Conservation (phyloP, 768 basidiomycete genomes). For the Phanerodontia chrysosporium region DNA sequence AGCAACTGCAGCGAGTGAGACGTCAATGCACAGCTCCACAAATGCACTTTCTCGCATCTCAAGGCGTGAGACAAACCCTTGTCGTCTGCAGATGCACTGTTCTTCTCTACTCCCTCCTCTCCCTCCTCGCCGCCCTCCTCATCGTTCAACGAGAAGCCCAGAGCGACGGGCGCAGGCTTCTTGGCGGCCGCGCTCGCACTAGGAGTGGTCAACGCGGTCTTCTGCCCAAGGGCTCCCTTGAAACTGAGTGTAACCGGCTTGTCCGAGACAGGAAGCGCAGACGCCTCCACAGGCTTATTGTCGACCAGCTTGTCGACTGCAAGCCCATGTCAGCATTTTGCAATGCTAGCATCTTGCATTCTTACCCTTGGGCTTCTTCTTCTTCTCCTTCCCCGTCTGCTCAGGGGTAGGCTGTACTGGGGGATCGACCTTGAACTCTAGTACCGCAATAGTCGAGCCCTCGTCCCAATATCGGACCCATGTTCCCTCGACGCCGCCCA, state of each 20-base stretch:
- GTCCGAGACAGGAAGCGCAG: slow-evolving; percentile 66
- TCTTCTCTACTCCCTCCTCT: slow-evolving; percentile 33
- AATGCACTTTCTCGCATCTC: slow-evolving; percentile 21
- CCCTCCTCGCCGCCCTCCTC: slow-evolving; percentile 37
- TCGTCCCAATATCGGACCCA: slow-evolving; percentile 96
- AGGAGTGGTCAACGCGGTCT: slow-evolving; percentile 16
- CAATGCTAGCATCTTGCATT: not conserved
- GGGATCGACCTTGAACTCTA: slow-evolving; percentile 78
- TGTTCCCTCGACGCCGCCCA: slow-evolving; percentile 68
- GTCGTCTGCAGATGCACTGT: slow-evolving; percentile 29
- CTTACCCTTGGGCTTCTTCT: slow-evolving; percentile 54
- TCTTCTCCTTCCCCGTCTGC: slow-evolving; percentile 44
- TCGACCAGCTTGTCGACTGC: slow-evolving; percentile 6
- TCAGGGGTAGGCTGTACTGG: slow-evolving; percentile 34
- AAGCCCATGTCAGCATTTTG: not conserved
- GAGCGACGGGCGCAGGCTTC: slow-evolving; percentile 39
- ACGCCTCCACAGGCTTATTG: slow-evolving; percentile 47
- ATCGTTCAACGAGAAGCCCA: slow-evolving; percentile 72
- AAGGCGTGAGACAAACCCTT: slow-evolving; percentile 44
- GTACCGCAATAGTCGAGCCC: slow-evolving; percentile 63
- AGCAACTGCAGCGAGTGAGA: slow-evolving; percentile 32
- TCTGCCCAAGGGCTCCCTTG: slow-evolving; percentile 28
- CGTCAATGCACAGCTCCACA: slow-evolving; percentile 26
- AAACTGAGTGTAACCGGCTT: slow-evolving; percentile 81
- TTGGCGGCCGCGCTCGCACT: slow-evolving; percentile 23